These are phyloP conservation scores for Termitomyces sp. DNA, from an alignment of 768 basidiomycete species.

Conservation along the genomic window DNA sequence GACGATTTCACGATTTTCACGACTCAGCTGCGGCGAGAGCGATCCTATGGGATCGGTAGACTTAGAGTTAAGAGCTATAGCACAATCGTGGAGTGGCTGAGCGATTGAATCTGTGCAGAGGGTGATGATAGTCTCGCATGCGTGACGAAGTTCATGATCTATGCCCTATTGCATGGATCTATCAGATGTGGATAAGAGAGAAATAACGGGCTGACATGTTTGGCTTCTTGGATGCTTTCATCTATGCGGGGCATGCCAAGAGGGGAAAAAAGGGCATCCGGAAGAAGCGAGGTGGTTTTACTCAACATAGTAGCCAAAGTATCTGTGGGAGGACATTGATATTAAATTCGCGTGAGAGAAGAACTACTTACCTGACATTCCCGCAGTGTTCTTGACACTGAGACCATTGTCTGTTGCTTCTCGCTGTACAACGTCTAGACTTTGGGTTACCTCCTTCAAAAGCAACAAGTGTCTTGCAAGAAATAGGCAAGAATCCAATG, in stretches of 20 bases:
- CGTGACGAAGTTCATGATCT: conserved; percentile 77
- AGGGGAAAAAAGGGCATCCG: conserved; percentile 65
- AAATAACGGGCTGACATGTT: conserved; percentile 45
- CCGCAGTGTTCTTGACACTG: conserved; percentile 32
- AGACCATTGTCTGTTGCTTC: conserved; percentile 34
- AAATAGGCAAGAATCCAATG: conserved; percentile 79
- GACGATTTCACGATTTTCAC: conserved; percentile 47
- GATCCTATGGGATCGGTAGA: not conserved
- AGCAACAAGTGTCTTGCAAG: conserved; percentile 87
- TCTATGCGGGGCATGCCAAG: conserved; percentile 59
- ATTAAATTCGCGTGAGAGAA: not conserved
- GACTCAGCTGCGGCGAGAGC: conserved; percentile 1
- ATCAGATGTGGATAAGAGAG: not conserved
- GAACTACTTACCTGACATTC: conserved; percentile 48
- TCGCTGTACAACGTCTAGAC: conserved; percentile 57
- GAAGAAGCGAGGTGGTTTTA: conserved; percentile 55
- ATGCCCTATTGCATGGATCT: conserved; percentile 54
- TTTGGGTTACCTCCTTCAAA: conserved; percentile 83
- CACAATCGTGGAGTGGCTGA: conserved; percentile 57
- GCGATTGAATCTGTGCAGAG: conserved; percentile 54
- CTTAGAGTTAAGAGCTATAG: conserved; percentile 14
- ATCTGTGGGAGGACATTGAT: conserved; percentile 28
- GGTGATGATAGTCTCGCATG: conserved; percentile 81
- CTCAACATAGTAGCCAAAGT: conserved; percentile 56
- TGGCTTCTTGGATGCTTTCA: conserved; percentile 65